Base-by-base conservation (phyloP, 768 basidiomycete genomes). In the Leccinellum rugosiceps region DNA sequence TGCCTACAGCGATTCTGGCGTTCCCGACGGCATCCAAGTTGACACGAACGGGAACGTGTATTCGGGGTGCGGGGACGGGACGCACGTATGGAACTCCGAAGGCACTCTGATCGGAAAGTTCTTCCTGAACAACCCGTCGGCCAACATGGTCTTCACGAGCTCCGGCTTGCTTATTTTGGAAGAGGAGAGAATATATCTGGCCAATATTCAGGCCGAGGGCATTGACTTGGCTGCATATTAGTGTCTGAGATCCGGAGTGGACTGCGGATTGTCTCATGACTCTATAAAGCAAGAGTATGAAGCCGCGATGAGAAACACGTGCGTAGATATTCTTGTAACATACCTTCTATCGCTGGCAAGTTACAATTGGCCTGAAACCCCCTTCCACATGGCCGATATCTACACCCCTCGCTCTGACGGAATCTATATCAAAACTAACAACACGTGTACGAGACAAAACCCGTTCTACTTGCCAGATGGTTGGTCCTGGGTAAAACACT, bases 21-120 rank as follows among this genome's bases (percentile, higher is more conserved):
- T 85, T 26, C 82, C 86, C 5, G 88, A 90, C 59, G 88, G 87
- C 11, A 69, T 89, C 5, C 83, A 86, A 63, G 75, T 86, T 3
- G 89, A 91, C 63, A 73, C 73, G 4, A 65, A 77, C 0, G 87
- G 86, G 0, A 90, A 90, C 62, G 80, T 91, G 0, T 90, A 83
- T 65, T 75, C 83, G 1, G 85, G 83, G 2, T 82, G 81, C 55
- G 86, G 82, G n/a, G 88, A 90, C 56, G 88, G 87, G 38, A 79
- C 83, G 1, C 82, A 88, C 26, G 85, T 86, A 6, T 85, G 83
- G 80, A 77, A 79, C 62, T 52, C 74, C 13, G 65, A 78, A 19
- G 86, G 87, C 1, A 78, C 76, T 1, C 74, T 88, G 1, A 72
- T 88, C 1, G 56, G 62, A 26, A 63, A 63, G 31, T 55, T 64